Percentiles rank a stretch among this genome's conserved stretches.
phyloP scores from a whole-genome alignment of 2,329 filamentous ascomycete species.

The Colletotrichum destructivum region DNA sequence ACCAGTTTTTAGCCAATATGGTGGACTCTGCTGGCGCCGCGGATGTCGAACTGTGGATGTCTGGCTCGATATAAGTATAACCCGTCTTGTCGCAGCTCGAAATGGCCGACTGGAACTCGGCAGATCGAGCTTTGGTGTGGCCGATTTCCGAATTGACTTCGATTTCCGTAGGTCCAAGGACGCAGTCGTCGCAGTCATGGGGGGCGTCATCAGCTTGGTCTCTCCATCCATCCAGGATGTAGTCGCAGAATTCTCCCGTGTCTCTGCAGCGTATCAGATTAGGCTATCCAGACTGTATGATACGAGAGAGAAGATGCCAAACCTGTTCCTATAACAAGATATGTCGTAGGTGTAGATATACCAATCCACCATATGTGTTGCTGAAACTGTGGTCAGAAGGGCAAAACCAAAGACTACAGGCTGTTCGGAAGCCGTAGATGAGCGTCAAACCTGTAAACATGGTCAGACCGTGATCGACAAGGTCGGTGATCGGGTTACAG shows the following conservation, averaged over 20 bases:
- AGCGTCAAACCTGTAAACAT: too few relatives aligned
- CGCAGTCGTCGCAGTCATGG: background rate
- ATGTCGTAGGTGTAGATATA: background rate
- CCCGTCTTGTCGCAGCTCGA: background rate
- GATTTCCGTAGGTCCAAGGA: background rate
- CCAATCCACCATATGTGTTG: background rate
- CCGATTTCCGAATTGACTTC: background rate
- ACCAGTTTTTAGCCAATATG: too few relatives aligned
- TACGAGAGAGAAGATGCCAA: rapidly evolving
- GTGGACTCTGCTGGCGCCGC: too few relatives aligned
- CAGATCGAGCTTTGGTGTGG: background rate
- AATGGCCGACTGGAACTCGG: background rate
- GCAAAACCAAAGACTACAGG: too few relatives aligned
- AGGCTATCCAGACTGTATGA: too few relatives aligned
- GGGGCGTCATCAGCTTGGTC: background rate
- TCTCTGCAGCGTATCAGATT: too few relatives aligned
- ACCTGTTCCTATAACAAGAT: background rate
- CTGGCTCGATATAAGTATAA: too few relatives aligned
- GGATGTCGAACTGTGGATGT: too few relatives aligned
- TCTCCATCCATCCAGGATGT: background rate
- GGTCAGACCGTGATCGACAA: too few relatives aligned
- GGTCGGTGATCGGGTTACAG: too few relatives aligned
- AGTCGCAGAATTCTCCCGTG: background rate
- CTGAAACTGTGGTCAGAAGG: background rate
- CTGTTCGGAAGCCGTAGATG: too few relatives aligned